Evolutionary conservation across 176 grass and related monocot genomes (phyloP), one percentile per base, ranked within the genome.

Genomic region (Dactylis glomerata): DNA sequence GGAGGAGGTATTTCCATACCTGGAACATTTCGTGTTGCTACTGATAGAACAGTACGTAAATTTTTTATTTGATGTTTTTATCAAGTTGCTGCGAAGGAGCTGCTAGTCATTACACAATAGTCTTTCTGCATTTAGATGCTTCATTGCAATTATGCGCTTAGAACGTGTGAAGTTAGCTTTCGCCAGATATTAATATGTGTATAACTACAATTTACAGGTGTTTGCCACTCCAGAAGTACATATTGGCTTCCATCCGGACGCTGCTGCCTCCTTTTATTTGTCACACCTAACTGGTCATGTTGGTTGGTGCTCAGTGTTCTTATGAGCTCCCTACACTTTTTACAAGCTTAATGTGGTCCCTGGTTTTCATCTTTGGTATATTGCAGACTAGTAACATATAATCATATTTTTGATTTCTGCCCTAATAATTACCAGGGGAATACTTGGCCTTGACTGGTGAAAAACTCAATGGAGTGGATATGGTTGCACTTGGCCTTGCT

Each of bases 181-280:
- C 24, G 44, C 37, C n/a, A 52, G 16, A 38, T 67, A 49, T 75
- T 12, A 38, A 57, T 79, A 3, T 51, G 45, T 65, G 66, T 28
- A 27, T 3, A 3, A 0, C 2, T 10, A 61, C 22, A 36, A 63
- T 80, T 88, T 89, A 61, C 80, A 98, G 96, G 90, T 98, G 24
- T 98, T 98, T 90, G 79, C 93, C 61, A 95, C 91, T 78, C 96
- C 93, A 87, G 96, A 98, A 92, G 87, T 92, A 83, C 96, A 98
- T 84, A 95, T 98, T 78, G 93, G 96, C 17, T 98, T 95, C 68
- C 92, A 98, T 89, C 95, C 92, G 84, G 95, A 98, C 88, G 95
- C 92, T 85, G 95, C 91, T 23, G 95, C 95, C 59, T 98, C 96
- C 32, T 98, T 98, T 76, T 95, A 98, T 83, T 73, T 98, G 24